Evolutionary conservation across 1,284 basidiomycete genomes (phyloP), one percentile per base, ranked within the genome.

Genomic region (Vanrija sp.): DNA sequence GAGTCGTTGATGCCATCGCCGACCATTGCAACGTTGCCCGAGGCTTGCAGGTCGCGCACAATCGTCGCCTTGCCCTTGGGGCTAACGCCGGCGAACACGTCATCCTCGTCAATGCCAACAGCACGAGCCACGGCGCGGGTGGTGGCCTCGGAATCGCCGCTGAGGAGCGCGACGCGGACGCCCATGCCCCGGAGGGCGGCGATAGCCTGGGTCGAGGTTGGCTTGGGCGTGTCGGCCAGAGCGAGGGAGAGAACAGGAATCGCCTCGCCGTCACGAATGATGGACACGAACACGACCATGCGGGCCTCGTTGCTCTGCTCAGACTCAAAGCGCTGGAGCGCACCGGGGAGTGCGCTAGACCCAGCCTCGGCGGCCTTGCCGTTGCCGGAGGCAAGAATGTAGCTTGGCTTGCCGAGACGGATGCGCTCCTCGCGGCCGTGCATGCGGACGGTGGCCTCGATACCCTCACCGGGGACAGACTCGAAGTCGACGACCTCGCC

Each of bases 1-100:
- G 93, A 95, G 73, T 99, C 96, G 75, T 99, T 98, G 79, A 98
- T 96, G 18, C 96, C 96, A 74, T 99, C 96, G 19, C 96, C 96
- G 47, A 99, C 93, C 92, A 96, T 95, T 1, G 91, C 93, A 21
- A 95, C 87, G 38, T 85, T 87, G 29, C 83, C 84, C 2, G 79
- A 80, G 46, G 85, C 78, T 63, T 83, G 82, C 40, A 96, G 76
- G 68, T 92, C 89, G 3, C 83, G 79, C 18, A 97, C 82, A 54
- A 90, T 83, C 18, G 85, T 81, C 0, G 91, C 91, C 73, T 97
- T 97, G 44, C 93, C 93, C 68, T 92, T 89, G 2, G 93, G 93
- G 66, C 87, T 92, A 82, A 97, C 91, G 49, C 84, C 85, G 3
- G 91, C 87, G 83, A 87, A 91, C 0, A 97, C 89, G 52, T 86